phyloP scores from a whole-genome alignment of 345 rosid genomes.

The Populus pruinosa region DNA sequence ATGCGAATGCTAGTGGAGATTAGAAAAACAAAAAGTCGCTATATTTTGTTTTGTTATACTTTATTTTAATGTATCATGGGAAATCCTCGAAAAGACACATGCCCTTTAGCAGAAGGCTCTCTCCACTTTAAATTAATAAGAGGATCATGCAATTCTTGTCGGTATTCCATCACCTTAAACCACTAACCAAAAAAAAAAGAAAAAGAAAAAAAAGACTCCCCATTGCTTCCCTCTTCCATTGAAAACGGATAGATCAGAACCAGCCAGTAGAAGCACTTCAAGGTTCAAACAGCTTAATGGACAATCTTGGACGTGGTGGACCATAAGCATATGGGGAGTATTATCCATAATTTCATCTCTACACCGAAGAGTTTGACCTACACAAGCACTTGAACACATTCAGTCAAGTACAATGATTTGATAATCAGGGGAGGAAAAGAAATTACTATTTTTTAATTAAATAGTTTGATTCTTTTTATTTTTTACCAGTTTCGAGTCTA shows the following conservation, averaged over 20 bases:
- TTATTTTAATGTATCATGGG: neutral
- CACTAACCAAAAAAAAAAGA: neutral
- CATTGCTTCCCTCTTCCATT: neutral
- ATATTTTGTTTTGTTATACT: constrained; percentile 11
- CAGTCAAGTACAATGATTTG: constrained; percentile 3
- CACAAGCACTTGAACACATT: neutral
- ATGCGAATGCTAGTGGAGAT: constrained; percentile 9
- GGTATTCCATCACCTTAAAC: neutral
- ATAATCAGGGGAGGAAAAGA: neutral
- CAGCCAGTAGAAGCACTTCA: constrained; percentile 1
- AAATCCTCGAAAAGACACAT: neutral
- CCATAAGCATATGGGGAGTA: neutral
- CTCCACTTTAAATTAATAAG: neutral
- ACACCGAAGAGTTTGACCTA: neutral
- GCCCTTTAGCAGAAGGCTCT: neutral
- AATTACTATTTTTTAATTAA: too few relatives aligned
- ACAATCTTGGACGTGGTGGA: constrained; percentile 1
- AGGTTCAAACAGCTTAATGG: neutral
- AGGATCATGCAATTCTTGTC: neutral
- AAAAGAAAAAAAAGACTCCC: neutral
- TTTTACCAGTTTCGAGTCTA: too few relatives aligned
- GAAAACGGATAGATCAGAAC: neutral
- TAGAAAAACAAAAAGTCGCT: constrained; percentile 14
- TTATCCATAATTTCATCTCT: neutral
- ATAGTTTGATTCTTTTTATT: too few relatives aligned